Evolutionary conservation across 768 basidiomycete species (phyloP).

Genomic region (Lentinus brumalis): DNA sequence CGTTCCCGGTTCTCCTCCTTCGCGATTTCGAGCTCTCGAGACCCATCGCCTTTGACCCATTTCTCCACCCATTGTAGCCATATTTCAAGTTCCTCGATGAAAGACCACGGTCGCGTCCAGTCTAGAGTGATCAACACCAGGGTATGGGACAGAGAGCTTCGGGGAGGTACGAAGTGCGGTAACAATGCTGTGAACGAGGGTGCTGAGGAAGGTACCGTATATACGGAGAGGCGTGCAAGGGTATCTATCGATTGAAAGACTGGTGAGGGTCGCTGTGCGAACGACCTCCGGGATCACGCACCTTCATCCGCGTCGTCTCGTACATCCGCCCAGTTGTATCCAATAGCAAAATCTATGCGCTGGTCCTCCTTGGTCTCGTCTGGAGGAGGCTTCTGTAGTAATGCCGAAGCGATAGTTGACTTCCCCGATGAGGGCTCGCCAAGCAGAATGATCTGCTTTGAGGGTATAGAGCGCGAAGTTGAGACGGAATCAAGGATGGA

Average conservation of each 20-base stretch:
- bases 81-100: conserved; percentile 77
- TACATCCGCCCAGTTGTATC: conserved; percentile 91
- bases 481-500: conserved; percentile 90
- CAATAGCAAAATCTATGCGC: conserved; percentile 78
- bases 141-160: conserved; percentile 65
- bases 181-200: conserved; percentile 68
- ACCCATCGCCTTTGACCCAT: conserved; percentile 72
- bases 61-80: conserved; percentile 88
- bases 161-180: conserved; percentile 78
- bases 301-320: conserved; percentile 95
- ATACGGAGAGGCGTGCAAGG: conserved; percentile 85
- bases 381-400: conserved; percentile 64
- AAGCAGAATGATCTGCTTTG: conserved; percentile 85
- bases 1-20: conserved; percentile 83
- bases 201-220: conserved; percentile 85
- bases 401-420: conserved; percentile 68
- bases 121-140: conserved; percentile 86
- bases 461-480: conserved; percentile 75
- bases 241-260: conserved; percentile 57
- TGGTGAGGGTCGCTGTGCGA: background rate
- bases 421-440: conserved; percentile 82
- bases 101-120: conserved; percentile 95
- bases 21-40: conserved; percentile 71
- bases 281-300: conserved; percentile 34
- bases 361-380: conserved; percentile 62